phyloP scores from a whole-genome alignment of 371 early-diverging fungal species.

The Apophysomyces variabilis region DNA sequence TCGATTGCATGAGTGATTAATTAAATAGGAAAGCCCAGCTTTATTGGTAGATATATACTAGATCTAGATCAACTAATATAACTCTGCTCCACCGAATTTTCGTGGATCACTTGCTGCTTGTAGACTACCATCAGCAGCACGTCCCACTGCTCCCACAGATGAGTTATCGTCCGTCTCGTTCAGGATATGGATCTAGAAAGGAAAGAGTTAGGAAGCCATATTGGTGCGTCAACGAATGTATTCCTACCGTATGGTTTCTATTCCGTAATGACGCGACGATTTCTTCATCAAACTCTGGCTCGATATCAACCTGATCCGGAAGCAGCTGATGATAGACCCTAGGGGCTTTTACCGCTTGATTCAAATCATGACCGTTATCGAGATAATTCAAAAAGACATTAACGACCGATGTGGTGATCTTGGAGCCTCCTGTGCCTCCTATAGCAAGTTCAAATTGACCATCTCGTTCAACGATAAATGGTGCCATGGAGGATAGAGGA shows the following conservation, averaged over 20 bases:
- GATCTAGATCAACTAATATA: too few species aligned
- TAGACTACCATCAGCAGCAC: slow-evolving; percentile 32
- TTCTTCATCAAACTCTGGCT: slow-evolving; percentile 25
- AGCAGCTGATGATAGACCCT: slow-evolving; percentile 95
- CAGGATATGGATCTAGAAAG: not conserved
- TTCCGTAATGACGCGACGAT: slow-evolving; percentile 18
- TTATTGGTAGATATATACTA: too few species aligned
- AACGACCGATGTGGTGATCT: slow-evolving; percentile 88
- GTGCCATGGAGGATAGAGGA: slow-evolving; percentile 91
- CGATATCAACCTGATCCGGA: slow-evolving; percentile 68
- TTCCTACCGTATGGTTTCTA: slow-evolving; percentile 34
- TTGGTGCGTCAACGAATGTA: not conserved
- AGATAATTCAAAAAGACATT: slow-evolving; percentile 80
- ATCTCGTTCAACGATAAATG: slow-evolving; percentile 83
- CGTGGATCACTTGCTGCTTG: slow-evolving; percentile 54
- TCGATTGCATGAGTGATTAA: too few species aligned
- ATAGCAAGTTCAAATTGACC: slow-evolving; percentile 74
- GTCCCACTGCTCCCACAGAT: slow-evolving; percentile 43
- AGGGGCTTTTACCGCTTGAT: slow-evolving; percentile 78
- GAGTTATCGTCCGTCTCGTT: slow-evolving; percentile 14
- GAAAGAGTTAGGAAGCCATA: not conserved
- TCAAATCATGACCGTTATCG: slow-evolving; percentile 69
- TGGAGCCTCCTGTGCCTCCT: slow-evolving; percentile 96
- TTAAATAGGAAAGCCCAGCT: too few species aligned
- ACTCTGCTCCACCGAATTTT: slow-evolving; percentile 30